These are phyloP conservation scores for Phytophthora meadii DNA, from an alignment of 352 stramenopile species.

Conservation along the genomic window DNA sequence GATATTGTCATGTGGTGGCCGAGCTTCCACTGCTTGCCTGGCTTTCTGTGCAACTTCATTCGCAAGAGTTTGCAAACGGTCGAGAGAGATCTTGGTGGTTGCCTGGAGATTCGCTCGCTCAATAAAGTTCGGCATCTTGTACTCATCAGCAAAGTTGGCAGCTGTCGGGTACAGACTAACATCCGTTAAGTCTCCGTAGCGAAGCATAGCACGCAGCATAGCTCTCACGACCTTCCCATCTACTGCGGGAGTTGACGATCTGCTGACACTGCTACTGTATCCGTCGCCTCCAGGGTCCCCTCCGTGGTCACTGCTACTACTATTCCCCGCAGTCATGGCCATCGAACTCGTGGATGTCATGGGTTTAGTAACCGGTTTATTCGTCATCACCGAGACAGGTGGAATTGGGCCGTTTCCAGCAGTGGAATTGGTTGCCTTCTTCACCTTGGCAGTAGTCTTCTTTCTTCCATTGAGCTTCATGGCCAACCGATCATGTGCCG, in stretches of 20 bases:
- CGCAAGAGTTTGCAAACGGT: constrained; percentile 62
- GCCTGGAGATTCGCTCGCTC: constrained; percentile 63
- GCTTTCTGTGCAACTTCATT: constrained; percentile 68
- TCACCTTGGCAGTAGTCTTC: constrained; percentile 49
- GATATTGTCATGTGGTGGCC: constrained; percentile 69
- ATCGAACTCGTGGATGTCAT: constrained; percentile 33
- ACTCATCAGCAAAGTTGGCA: constrained; percentile 77
- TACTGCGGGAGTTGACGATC: constrained; percentile 22
- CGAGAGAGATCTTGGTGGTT: constrained; percentile 62
- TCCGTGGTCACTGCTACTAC: constrained; percentile 50
- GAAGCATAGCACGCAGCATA: constrained; percentile 71
- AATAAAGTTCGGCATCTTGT: constrained; percentile 80
- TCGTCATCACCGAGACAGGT: constrained; percentile 60
- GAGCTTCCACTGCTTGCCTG: constrained; percentile 55
- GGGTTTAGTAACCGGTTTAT: constrained; percentile 37
- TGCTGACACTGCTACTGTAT: constrained; percentile 44
- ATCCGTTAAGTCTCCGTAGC: constrained; percentile 83
- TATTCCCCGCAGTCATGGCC: constrained; percentile 24
- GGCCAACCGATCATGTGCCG: constrained; percentile 70
- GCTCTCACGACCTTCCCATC: constrained; percentile 78
- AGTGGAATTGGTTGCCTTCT: constrained; percentile 44
- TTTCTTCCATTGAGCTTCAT: constrained; percentile 78
- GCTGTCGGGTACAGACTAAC: constrained; percentile 62
- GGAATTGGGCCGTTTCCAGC: constrained; percentile 46
- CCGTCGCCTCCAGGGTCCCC: constrained; percentile 41